Evolutionary conservation across 2,329 filamentous ascomycete species (phyloP).

Genomic region (Rutstroemia sp.): DNA sequence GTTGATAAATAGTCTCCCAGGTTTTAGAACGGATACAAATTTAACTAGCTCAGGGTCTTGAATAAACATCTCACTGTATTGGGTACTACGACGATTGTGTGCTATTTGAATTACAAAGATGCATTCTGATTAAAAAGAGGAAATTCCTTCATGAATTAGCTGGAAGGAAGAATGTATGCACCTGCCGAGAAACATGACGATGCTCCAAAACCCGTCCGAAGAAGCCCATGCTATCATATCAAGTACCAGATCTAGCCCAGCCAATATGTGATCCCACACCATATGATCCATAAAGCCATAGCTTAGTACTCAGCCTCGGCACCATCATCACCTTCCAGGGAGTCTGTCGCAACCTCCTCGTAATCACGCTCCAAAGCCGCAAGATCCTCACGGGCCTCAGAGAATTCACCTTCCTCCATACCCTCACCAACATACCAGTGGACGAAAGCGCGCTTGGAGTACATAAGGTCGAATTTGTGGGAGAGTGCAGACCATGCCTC

Average conservation of each 20-base stretch:
- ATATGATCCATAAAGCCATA: slow-evolving; percentile 15
- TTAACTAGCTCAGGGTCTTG: too few relatives aligned
- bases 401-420: slow-evolving; percentile 65
- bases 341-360: slow-evolving; percentile 53
- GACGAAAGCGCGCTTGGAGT: slow-evolving; percentile 60
- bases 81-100: slow-evolving; percentile 5
- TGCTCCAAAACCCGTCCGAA: slow-evolving; percentile 23
- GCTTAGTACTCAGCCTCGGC: slow-evolving; percentile 43
- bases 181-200: slow-evolving; percentile 21
- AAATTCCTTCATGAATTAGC: slow-evolving; percentile 21
- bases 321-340: slow-evolving; percentile 39
- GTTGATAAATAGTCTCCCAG: too few relatives aligned
- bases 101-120: slow-evolving; percentile 26
- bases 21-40: background rate
- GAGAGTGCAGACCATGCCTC: slow-evolving; percentile 58
- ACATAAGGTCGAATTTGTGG: slow-evolving; percentile 65
- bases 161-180: slow-evolving; percentile 20
- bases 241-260: slow-evolving; percentile 24
- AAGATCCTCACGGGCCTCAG: slow-evolving; percentile 57
- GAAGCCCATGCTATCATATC: slow-evolving; percentile 23
- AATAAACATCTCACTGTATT: background rate
- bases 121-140: slow-evolving; percentile 26
- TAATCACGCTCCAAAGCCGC: slow-evolving; percentile 60
- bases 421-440: slow-evolving; percentile 66
- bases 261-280: slow-evolving; percentile 25